Evolutionary conservation across 1,139 yeast genomes (phyloP), one percentile per base, ranked within the genome.

Genomic region (Suhomyces atakaporum): DNA sequence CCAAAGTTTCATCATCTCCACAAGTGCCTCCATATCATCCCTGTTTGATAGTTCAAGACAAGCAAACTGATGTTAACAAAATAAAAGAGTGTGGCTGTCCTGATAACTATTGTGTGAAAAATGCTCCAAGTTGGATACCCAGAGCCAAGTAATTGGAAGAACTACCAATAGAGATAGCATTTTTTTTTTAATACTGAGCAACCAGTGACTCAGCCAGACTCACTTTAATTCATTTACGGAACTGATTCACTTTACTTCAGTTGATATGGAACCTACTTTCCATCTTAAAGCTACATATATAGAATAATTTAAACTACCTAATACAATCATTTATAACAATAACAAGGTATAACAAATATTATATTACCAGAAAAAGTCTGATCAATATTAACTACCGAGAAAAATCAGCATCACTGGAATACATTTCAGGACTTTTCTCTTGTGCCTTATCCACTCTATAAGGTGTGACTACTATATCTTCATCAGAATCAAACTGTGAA

Each of bases 91-190:
- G 75, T 49, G 76, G 76, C 4, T 70, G 75, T 50, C 65, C 73
- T 4, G 74, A 66, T 47, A 43, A 47, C n/a, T 66, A 67, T 46
- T 70, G 75, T 43, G 68, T 69, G 16, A 68, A 60, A 43, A 62
- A 67, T 41, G 74, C 72, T 1, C 63, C 72, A 2, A 56, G 47
- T 9, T 69, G 74, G 75, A 70, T 70, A 27, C 75, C 75, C 1
- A 51, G 59, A 30, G 63, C 51, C 5, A 40, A 39, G 29, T 21
- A 22, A n/a, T n/a, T n/a, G n/a, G n/a, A n/a, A n/a, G n/a, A n/a
- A n/a, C n/a, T n/a, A n/a, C n/a, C n/a, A n/a, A n/a, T n/a, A n/a
- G n/a, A n/a, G n/a, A n/a, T 19, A 19, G 21, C 7, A 19, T 7
- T 7, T 7, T 9, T 19, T 19, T 19, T 9, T 19, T 9, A 19